Evolutionary conservation across 441 rosid species (phyloP), one percentile per base, ranked within the genome.

Genomic region (Populus hybrid): DNA sequence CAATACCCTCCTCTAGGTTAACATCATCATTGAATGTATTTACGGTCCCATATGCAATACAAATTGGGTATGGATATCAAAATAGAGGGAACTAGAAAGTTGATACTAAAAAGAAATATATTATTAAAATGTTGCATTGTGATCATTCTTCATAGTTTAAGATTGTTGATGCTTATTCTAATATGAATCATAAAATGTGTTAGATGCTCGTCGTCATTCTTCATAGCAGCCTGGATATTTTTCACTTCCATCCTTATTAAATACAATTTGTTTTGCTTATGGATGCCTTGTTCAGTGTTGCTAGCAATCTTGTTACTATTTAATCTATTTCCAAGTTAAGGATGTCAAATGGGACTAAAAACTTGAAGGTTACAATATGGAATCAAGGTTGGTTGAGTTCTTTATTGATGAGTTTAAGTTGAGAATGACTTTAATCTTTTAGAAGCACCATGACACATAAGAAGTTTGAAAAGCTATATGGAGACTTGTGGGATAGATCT

Each of bases 321-420:
- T 42, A 20, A n/a, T 74, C 64, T 81, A 72, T 63, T 38, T 83
- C 69, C 82, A 95, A 98, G 97, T 95, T 69, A 95, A 91, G 90
- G 99, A 95, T 88, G 97, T 95, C 68, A 95, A 95, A 89, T 95
- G 99, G 99, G 95, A 92, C 77, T 75, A 94, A 11, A 88, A 82
- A 83, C 95, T 95, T 64, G 98, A 98, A 63, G 99, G 98, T 74
- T 95, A 89, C 82, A 83, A 81, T 78, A 92, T 95, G 97, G 98
- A 95, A 86, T 82, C 86, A 77, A 86, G 90, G 69, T 76, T 95
- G 88, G 95, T 91, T 76, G 98, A 95, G 76, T 86, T 87, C 84
- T 93, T 95, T 83, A 93, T 97, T 2, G 97, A 92, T 81, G 97
- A 95, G 85, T 93, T 95, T 81, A 95, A 95, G 87, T 90, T 71